These are phyloP conservation scores for Arachis monticola DNA, from an alignment of 331 rosid species.

Conservation along the genomic window DNA sequence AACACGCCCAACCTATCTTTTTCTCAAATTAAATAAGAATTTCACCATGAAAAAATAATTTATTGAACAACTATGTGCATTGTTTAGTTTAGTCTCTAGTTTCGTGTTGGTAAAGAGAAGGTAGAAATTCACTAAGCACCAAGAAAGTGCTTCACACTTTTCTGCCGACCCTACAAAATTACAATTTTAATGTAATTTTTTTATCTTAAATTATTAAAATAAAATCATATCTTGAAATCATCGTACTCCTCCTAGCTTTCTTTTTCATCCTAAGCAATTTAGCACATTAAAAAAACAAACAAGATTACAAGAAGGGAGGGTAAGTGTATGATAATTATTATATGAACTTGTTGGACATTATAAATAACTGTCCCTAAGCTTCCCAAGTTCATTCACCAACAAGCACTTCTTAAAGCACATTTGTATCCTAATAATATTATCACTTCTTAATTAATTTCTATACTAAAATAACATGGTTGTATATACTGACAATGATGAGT, in stretches of 20 bases:
- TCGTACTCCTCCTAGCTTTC: neutral
- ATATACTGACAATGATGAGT: constrained; percentile 33
- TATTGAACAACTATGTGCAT: too few relatives aligned
- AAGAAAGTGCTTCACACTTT: neutral
- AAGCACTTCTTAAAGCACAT: neutral
- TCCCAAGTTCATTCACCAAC: constrained; percentile 15
- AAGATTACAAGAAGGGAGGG: neutral
- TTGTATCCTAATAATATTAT: constrained; percentile 14
- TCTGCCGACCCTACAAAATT: neutral
- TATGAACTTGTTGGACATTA: neutral
- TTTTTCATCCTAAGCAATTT: neutral
- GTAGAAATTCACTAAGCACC: neutral
- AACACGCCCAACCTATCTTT: too few relatives aligned
- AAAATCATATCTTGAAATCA: constrained; percentile 5
- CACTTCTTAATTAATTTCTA: neutral
- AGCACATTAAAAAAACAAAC: neutral
- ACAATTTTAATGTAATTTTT: neutral
- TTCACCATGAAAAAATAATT: neutral
- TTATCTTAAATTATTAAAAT: neutral
- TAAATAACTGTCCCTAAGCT: constrained; percentile 26
- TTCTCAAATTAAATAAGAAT: too few relatives aligned
- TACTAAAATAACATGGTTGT: constrained; percentile 43
- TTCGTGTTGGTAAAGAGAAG: neutral
- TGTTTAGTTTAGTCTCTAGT: neutral
- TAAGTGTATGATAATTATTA: too few relatives aligned